Evolutionary conservation across 495 filamentous ascomycete genomes (phyloP).

Genomic region (Lentithecium fluviatile): DNA sequence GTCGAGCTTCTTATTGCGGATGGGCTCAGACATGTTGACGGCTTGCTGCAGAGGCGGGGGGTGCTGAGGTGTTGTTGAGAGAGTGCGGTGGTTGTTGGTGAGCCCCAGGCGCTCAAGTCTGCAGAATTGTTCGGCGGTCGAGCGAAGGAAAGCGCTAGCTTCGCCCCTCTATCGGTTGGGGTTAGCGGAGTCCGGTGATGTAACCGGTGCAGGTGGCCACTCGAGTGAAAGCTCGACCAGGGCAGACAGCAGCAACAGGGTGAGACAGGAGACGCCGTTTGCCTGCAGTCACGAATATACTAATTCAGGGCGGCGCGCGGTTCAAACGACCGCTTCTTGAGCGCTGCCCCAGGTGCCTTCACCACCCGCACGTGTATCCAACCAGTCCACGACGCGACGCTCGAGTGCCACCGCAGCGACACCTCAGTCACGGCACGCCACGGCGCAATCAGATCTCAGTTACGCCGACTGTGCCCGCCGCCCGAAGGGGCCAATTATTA

Average conservation of each 20-base stretch:
- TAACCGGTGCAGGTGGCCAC: conserved; percentile 18
- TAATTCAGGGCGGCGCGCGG: too few species aligned
- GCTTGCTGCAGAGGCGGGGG: neutral
- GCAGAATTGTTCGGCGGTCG: conserved; percentile 36
- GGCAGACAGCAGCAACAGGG: too few species aligned
- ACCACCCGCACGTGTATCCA: conserved; percentile 14
- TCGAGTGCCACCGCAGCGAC: conserved; percentile 14
- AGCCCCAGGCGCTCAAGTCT: conserved; percentile 13
- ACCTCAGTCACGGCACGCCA: neutral
- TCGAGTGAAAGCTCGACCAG: conserved; percentile 8
- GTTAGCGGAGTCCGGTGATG: conserved; percentile 19
- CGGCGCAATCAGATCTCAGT: neutral
- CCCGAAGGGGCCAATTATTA: neutral
- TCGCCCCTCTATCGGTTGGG: conserved; percentile 28
- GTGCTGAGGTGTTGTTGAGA: conserved; percentile 24
- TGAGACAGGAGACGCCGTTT: neutral
- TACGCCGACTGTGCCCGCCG: neutral
- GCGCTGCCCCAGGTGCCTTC: too few species aligned
- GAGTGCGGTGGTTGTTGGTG: conserved; percentile 17
- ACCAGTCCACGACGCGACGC: conserved; percentile 16
- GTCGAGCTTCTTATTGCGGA: conserved; percentile 85
- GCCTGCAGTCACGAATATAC: too few species aligned
- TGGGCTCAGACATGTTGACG: conserved; percentile 78
- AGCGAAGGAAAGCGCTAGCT: conserved; percentile 29
- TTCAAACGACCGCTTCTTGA: too few species aligned